These are phyloP conservation scores for Hepatocystis sp. DNA, from an alignment of 169 alveolate species.

Conservation along the genomic window DNA sequence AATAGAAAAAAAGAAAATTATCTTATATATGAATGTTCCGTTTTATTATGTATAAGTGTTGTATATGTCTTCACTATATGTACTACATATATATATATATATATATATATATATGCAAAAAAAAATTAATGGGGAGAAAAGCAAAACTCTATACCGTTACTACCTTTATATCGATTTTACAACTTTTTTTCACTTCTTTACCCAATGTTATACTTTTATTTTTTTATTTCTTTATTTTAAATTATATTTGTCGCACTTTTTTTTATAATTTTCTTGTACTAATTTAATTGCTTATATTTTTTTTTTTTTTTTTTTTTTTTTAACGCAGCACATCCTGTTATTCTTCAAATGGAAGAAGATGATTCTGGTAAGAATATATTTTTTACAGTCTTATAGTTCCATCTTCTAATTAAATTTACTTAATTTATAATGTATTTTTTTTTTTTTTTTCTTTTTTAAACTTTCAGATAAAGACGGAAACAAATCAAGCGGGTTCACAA, in stretches of 20 bases:
- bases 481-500: constrained; percentile 32
- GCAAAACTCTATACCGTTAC: too few relatives aligned
- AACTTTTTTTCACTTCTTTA: too few relatives aligned
- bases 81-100: neutral
- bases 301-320: neutral
- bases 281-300: too few relatives aligned
- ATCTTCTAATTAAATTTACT: neutral
- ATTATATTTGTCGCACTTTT: too few relatives aligned
- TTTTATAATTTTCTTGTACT: too few relatives aligned
- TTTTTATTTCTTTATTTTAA: too few relatives aligned
- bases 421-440: neutral
- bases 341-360: constrained; percentile 31
- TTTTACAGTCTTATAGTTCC: neutral
- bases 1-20: neutral
- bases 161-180: too few relatives aligned
- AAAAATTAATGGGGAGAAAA: too few relatives aligned
- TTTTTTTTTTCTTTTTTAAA: constrained; percentile 2
- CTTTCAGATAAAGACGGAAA: constrained; percentile 27
- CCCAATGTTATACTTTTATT: neutral
- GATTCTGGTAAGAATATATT: constrained; percentile 32
- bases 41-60: neutral
- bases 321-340: constrained; percentile 5
- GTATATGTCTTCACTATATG: neutral
- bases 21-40: neutral
- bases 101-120: neutral